Evolutionary conservation across 257 asterid genomes (phyloP).

Genomic region (Nyctanthes arbortristis): DNA sequence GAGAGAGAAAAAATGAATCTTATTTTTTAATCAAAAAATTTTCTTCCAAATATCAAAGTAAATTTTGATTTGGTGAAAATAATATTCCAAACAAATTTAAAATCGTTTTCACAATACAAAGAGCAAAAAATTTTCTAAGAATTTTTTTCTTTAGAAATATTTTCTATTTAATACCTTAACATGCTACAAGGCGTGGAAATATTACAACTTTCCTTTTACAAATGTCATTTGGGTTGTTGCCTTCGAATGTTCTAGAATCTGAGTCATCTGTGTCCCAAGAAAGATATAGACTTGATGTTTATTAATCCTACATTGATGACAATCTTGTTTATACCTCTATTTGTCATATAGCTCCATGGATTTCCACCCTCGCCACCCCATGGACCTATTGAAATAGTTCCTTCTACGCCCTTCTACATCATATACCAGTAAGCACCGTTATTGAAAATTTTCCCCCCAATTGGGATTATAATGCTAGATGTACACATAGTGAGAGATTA

Average conservation of each 20-base stretch:
- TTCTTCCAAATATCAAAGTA: too few species aligned
- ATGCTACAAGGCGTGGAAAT: not conserved
- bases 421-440: too few species aligned
- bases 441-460: too few species aligned
- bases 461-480: too few species aligned
- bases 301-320: not conserved
- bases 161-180: not conserved
- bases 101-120: too few species aligned
- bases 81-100: too few species aligned
- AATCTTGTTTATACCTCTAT: not conserved
- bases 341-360: not conserved
- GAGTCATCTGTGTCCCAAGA: not conserved
- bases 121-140: not conserved
- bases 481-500: too few species aligned
- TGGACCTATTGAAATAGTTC: not conserved
- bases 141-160: not conserved
- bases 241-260: not conserved
- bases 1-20: too few species aligned
- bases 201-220: not conserved
- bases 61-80: too few species aligned
- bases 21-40: too few species aligned
- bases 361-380: not conserved
- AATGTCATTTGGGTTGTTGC: slow-evolving; percentile 2
- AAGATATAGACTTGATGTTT: not conserved
- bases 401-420: not conserved